Base-by-base conservation (phyloP, 164 flowering plant species). In the Aristolochia contorta region DNA sequence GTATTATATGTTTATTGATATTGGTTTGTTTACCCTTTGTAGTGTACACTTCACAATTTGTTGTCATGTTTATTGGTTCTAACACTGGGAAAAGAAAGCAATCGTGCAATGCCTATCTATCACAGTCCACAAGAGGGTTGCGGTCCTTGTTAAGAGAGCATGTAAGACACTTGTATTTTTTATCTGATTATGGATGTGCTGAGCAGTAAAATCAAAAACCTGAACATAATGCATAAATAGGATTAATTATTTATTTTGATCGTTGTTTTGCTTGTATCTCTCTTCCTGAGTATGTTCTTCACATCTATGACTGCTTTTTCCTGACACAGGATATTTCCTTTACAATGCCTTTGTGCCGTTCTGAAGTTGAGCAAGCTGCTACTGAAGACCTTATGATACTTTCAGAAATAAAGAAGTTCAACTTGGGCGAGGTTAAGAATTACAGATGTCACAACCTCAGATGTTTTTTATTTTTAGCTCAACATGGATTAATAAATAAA, bases 361-460 rank as follows among this genome's bases (percentile, higher is more conserved):
- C 84, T 50, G 75, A 85, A 70, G 80, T 82, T 32, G 99, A 89
- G 65, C 78, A 91, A 72, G 80, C 72, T 50, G 72, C 82, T 58
- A 69, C 79, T 47, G 97, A 94, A 69, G 99, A 89, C 68, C 77
- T 94, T 56, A 84, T 82, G 56, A 96, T 87, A 74, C 93, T 94
- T n/a, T 82, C 89, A 47, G 96, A 94, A 75, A 84, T 94, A 55
- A 96, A 86, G 79, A 94, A 84, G 67, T 70, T 72, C 25, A 85
- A 83, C 74, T 70, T 85, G 53, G 96, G 97, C 45, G 90, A 94
- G 97, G 99, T 94, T 57, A 45, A 23, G 19, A 14, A 0, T 16
- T 37, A 37, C 43, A 7, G 1, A 37, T 37, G 43, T 4, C 43
- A 37, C 43, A 37, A 37, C 43, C 9, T 37, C 43, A 6, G 43